These are phyloP conservation scores for Vachellia pachyceras DNA, from an alignment of 306 rosid genomes.

Conservation along the genomic window DNA sequence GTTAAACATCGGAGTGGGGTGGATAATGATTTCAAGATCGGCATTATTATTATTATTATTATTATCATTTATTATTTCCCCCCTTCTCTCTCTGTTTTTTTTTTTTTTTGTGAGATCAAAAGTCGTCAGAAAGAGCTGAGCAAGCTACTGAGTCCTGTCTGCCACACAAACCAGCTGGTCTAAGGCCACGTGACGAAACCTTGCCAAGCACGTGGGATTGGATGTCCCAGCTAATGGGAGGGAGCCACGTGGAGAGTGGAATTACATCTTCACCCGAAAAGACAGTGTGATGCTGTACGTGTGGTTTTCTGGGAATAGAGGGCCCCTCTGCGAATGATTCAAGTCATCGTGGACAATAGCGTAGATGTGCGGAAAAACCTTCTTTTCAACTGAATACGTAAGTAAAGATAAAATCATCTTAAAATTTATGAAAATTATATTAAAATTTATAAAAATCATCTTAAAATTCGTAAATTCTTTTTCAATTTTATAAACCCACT, in stretches of 20 bases:
- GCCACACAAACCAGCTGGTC: constrained; percentile 53
- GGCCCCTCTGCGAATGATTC: neutral
- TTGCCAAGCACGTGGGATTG: constrained; percentile 66
- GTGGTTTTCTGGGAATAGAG: neutral
- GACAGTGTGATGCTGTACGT: constrained; percentile 1
- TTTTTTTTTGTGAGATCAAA: neutral
- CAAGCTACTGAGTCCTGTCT: constrained; percentile 35
- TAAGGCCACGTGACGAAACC: constrained; percentile 58
- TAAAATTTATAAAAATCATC: too few relatives aligned
- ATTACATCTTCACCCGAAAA: constrained; percentile 39
- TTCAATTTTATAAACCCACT: too few relatives aligned
- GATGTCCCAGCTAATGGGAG: constrained; percentile 29
- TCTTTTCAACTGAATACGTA: too few relatives aligned
- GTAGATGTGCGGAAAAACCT: too few relatives aligned
- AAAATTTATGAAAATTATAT: too few relatives aligned
- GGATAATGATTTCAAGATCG: constrained; percentile 49
- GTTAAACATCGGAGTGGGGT: constrained; percentile 8
- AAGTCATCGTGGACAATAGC: neutral
- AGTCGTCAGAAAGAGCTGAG: constrained; percentile 37
- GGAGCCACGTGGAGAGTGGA: constrained; percentile 25
- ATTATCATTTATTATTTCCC: neutral
- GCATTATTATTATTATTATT: constrained; percentile 22
- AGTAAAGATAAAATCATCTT: too few relatives aligned
- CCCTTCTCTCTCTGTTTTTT: too few relatives aligned
- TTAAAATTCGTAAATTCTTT: too few relatives aligned